phyloP scores from a whole-genome alignment of 108 stramenopile species.

The Pinguiococcus pyrenoidosus region DNA sequence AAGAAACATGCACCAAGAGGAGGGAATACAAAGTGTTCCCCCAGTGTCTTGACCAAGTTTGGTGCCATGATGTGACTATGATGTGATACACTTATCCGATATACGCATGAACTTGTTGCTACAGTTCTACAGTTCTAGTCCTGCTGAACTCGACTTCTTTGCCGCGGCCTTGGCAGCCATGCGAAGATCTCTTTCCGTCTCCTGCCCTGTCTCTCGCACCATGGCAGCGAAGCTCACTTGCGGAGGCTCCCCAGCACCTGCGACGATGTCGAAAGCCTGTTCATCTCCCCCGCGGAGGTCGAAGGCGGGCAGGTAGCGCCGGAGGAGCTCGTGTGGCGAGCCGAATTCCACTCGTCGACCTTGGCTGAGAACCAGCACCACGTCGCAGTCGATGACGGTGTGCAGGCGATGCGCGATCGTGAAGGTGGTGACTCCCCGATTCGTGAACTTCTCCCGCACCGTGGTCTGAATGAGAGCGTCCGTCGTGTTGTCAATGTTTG shows the following conservation, averaged over 20 bases:
- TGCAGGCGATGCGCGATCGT: slow-evolving; percentile 91
- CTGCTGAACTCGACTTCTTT: too few relatives aligned
- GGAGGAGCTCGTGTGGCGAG: slow-evolving; percentile 60
- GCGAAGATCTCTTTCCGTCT: too few relatives aligned
- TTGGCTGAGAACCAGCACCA: slow-evolving; percentile 76
- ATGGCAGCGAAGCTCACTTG: slow-evolving; percentile 14
- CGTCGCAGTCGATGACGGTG: slow-evolving; percentile 83
- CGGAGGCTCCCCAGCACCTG: not conserved
- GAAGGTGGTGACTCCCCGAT: slow-evolving; percentile 41
- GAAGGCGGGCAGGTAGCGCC: too few relatives aligned
- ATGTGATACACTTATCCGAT: too few relatives aligned
- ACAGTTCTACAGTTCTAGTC: too few relatives aligned
- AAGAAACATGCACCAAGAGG: too few relatives aligned
- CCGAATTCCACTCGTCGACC: slow-evolving; percentile 72
- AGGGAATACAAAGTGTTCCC: too few relatives aligned
- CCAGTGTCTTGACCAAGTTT: too few relatives aligned
- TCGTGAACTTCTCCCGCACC: slow-evolving; percentile 22
- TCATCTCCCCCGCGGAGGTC: not conserved
- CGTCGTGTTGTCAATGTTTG: slow-evolving; percentile 17
- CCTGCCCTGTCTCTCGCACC: slow-evolving; percentile 30
- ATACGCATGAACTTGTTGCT: too few relatives aligned
- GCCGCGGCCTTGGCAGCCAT: too few relatives aligned
- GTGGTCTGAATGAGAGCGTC: slow-evolving; percentile 47
- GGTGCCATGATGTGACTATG: too few relatives aligned
- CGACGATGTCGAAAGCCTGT: not conserved